Percentiles rank a stretch among this genome's conserved stretches.
Conservation (phyloP, 331 rosid genomes). For the Stylosanthes scabra region DNA sequence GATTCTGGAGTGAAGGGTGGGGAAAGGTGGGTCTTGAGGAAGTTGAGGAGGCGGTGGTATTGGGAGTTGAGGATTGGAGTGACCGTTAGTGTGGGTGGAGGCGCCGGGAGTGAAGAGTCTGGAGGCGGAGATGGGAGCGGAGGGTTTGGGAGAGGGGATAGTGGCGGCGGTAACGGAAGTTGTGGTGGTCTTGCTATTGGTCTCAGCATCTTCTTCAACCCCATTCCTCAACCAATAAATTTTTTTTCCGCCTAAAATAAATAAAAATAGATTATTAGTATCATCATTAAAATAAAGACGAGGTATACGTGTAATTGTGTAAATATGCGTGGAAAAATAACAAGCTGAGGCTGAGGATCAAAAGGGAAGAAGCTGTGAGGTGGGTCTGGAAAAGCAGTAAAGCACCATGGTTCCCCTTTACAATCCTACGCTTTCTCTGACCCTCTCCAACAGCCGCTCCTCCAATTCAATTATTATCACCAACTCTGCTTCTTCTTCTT, state of each 20-base stretch:
- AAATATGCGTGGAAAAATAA: slow-evolving; percentile 27
- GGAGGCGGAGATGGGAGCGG: slow-evolving; percentile 8
- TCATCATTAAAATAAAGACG: too few relatives aligned
- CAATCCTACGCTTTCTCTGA: slow-evolving; percentile 34
- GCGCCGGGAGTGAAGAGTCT: too few relatives aligned
- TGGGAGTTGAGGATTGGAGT: slow-evolving; percentile 48
- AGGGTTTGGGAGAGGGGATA: slow-evolving; percentile 58
- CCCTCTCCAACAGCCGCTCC: slow-evolving; percentile 20
- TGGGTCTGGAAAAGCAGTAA: not conserved
- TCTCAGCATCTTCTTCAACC: slow-evolving; percentile 52
- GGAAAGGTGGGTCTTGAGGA: slow-evolving; percentile 64
- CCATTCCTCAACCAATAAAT: slow-evolving; percentile 4
- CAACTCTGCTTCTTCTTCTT: slow-evolving; percentile 54
- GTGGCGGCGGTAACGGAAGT: slow-evolving; percentile 8
- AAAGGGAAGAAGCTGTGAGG: not conserved
- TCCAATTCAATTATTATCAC: slow-evolving; percentile 30
- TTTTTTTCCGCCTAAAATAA: too few relatives aligned
- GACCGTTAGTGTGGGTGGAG: slow-evolving; percentile 54
- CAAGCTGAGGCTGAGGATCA: not conserved
- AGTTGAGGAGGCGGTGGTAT: slow-evolving; percentile 60
- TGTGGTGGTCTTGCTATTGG: slow-evolving; percentile 42
- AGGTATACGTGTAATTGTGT: not conserved
- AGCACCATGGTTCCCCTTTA: slow-evolving; percentile 45
- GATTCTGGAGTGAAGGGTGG: slow-evolving; percentile 63
- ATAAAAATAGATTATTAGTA: too few relatives aligned